A percentile compares a stretch with the other conserved stretches of the same genome.
Conservation (phyloP, 176 grass and related monocot species). For the Cymbopogon citratus region DNA sequence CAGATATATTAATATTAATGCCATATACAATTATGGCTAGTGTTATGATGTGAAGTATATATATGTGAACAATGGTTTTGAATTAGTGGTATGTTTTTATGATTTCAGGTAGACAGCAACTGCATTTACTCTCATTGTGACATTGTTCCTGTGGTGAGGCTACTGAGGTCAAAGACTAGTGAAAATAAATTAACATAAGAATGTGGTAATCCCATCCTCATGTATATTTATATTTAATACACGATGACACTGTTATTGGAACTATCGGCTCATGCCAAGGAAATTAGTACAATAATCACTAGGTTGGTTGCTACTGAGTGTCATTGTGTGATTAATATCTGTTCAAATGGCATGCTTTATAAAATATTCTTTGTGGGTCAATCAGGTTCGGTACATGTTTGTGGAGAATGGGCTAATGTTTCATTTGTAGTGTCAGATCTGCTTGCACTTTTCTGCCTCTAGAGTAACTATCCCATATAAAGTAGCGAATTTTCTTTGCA, state of each 20-base stretch:
- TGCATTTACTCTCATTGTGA: background rate
- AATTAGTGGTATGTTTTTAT: background rate
- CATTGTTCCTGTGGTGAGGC: background rate
- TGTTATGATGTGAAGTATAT: background rate
- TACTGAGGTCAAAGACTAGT: background rate
- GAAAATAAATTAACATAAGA: background rate
- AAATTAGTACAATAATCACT: background rate
- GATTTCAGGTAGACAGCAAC: background rate
- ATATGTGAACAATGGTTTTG: background rate
- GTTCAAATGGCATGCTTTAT: background rate
- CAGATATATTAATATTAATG: background rate
- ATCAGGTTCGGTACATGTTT: background rate
- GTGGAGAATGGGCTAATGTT: background rate
- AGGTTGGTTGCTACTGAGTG: background rate
- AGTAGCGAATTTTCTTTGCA: background rate
- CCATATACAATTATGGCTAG: background rate
- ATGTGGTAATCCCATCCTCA: background rate
- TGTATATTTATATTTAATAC: background rate
- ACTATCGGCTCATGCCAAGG: background rate
- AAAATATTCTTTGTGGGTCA: background rate
- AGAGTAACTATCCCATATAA: background rate
- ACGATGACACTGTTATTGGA: background rate
- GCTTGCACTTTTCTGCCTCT: too few relatives aligned
- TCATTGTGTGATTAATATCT: background rate
- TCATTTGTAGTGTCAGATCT: background rate